Percentiles rank a stretch among this genome's conserved stretches.
phyloP scores from a whole-genome alignment of 108 stramenopile genomes.

The Bacterosira constricta region DNA sequence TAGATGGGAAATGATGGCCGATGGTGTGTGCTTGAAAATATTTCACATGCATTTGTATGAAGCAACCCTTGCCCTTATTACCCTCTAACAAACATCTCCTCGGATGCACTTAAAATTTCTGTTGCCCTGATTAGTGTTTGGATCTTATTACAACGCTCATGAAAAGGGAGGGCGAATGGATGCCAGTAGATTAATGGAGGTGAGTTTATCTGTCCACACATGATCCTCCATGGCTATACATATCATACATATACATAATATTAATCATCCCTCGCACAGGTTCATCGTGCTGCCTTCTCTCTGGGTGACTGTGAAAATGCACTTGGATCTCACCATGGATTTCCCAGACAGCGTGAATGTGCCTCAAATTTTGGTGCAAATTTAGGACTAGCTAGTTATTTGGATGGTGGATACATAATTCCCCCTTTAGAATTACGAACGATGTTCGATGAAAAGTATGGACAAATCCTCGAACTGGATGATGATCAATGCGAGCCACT shows the following conservation, averaged over 20 bases:
- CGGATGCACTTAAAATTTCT: too few relatives aligned
- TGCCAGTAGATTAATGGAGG: not conserved
- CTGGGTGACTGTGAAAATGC: slow-evolving; percentile 35
- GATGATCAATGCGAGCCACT: slow-evolving; percentile 4
- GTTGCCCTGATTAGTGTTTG: too few relatives aligned
- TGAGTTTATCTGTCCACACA: too few relatives aligned
- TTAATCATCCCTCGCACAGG: too few relatives aligned
- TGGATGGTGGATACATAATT: slow-evolving; percentile 18
- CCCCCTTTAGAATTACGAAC: not conserved
- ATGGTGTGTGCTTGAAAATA: too few relatives aligned
- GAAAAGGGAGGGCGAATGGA: slow-evolving; percentile 16
- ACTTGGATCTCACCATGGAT: slow-evolving; percentile 35
- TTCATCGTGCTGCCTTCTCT: slow-evolving; percentile 33
- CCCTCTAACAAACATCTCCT: too few relatives aligned
- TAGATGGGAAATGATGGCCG: slow-evolving; percentile 43
- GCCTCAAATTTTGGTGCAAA: slow-evolving; percentile 39
- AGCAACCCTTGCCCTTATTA: too few relatives aligned
- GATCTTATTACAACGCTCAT: slow-evolving; percentile 29
- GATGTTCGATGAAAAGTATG: slow-evolving; percentile 17
- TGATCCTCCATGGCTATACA: too few relatives aligned
- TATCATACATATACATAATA: too few relatives aligned
- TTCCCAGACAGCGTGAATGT: slow-evolving; percentile 42
- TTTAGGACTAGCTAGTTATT: slow-evolving; percentile 15
- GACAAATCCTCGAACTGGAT: slow-evolving; percentile 4
- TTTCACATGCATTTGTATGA: too few relatives aligned